These are phyloP conservation scores for Cercospora sesami DNA, from an alignment of 2,329 filamentous ascomycete genomes.

Conservation along the genomic window DNA sequence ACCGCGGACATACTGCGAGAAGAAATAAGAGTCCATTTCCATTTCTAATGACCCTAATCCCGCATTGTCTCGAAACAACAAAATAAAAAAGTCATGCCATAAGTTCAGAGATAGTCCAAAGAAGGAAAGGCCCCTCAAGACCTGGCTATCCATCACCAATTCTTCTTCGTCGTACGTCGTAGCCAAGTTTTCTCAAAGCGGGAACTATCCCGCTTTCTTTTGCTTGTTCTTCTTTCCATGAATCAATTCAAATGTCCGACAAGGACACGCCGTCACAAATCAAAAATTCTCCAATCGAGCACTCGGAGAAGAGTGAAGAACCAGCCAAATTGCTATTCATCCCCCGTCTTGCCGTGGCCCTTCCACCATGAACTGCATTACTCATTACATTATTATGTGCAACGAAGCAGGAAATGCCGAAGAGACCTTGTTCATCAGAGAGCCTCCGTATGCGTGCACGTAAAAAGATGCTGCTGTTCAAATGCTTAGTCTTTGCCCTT, in stretches of 20 bases:
- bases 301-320: neutral
- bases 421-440: neutral
- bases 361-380: constrained; percentile 18
- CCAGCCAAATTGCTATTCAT: neutral
- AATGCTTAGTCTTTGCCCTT: constrained; percentile 37
- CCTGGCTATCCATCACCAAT: neutral
- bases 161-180: constrained; percentile 11
- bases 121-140: neutral
- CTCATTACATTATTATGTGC: constrained; percentile 25
- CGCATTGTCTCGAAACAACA: neutral
- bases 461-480: constrained; percentile 1
- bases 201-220: constrained; percentile 7
- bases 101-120: neutral
- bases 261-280: neutral
- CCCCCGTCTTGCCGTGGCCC: neutral
- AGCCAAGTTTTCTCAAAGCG: constrained; percentile 11
- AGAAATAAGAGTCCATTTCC: neutral
- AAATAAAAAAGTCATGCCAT: neutral
- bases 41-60: neutral
- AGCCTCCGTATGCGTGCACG: neutral
- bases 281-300: neutral
- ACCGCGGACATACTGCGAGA: neutral
- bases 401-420: constrained; percentile 12
- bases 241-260: neutral
- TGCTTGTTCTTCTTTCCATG: constrained; percentile 8